phyloP scores from a whole-genome alignment of 1,139 yeast genomes.

The Scheffersomyces illinoinensis region DNA sequence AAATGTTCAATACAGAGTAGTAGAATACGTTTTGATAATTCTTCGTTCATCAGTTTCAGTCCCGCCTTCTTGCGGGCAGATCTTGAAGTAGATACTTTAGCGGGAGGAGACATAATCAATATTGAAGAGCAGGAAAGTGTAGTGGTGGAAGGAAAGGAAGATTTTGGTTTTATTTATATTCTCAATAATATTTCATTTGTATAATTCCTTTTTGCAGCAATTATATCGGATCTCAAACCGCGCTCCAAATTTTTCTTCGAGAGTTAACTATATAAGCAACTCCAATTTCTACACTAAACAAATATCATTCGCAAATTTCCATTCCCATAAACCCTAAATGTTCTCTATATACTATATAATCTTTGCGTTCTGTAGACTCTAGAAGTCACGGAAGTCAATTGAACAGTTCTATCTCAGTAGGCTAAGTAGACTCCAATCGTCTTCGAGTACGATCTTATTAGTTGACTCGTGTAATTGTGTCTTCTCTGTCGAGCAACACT shows the following conservation, averaged over 20 bases:
- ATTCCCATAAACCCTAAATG: neutral
- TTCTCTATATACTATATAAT: neutral
- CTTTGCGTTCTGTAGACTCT: neutral
- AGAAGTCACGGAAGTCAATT: neutral
- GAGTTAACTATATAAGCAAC: neutral
- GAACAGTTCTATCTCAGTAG: neutral
- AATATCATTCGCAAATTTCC: neutral
- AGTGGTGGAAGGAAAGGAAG: neutral
- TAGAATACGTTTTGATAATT: conserved; percentile 12
- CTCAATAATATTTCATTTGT: neutral
- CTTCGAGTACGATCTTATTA: neutral
- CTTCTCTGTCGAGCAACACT: conserved; percentile 4
- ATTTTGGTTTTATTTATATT: no score
- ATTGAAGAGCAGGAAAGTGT: neutral
- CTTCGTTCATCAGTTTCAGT: conserved; percentile 11
- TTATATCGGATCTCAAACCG: neutral
- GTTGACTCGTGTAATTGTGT: conserved; percentile 4
- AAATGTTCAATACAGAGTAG: conserved; percentile 21
- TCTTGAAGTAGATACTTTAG: conserved; percentile 6
- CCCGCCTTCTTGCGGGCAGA: neutral
- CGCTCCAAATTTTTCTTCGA: neutral
- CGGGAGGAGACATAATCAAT: conserved; percentile 2
- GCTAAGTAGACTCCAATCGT: neutral
- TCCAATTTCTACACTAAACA: no score
- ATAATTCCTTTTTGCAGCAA: neutral